Base-by-base conservation (phyloP, 1,284 basidiomycete genomes). In the Ustilago curta region DNA sequence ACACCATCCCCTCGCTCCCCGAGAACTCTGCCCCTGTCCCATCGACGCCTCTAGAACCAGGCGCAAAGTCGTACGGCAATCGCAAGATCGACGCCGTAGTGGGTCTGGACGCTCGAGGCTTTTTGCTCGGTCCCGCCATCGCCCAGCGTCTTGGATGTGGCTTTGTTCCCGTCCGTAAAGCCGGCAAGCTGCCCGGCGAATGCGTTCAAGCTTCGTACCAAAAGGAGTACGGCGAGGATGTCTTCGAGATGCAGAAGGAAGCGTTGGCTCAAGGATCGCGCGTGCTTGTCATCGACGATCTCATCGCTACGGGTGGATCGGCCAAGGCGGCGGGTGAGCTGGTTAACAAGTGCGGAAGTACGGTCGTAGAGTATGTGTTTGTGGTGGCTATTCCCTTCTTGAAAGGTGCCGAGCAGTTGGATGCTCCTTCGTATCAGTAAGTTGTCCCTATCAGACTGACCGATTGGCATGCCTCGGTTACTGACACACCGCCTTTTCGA, bases 181-280 rank as follows among this genome's bases (percentile, higher is more conserved):
- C 87, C 71, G 96, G 95, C 16, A 99, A 99, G 86, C 89, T 99
- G 27, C 97, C 97, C 6, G 97, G 97, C 54, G 85, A 90, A 71
- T 93, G 91, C 83, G 89, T 91, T 45, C 88, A 89, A 59, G 92
- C 90, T 2, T 89, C 89, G 49, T 99, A 95, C 83, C 90, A 91
- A 84, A 98, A 98, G 88, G 97, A 99, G 85, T 99, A 99, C 82
- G 97, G 96, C 35, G 92, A 94, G 92, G 95, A 97, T 84, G 87
- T 90, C 12, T 97, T 97, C 82, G 95, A 99, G 87, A 96, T 99
- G 90, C 97, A 99, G 86, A 88, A 89, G 43, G 92, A 91, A 62
- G 91, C 93, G 2, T 93, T 99, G 82, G 88, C 90, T 2, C 52
- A 75, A 35, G 93, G 93, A 35, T 91, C 96, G 84, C 92, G 88